A percentile compares a stretch with the other conserved stretches of the same genome.
phyloP scores from a whole-genome alignment of 2,329 filamentous ascomycete species.

The Penicillium sp. region DNA sequence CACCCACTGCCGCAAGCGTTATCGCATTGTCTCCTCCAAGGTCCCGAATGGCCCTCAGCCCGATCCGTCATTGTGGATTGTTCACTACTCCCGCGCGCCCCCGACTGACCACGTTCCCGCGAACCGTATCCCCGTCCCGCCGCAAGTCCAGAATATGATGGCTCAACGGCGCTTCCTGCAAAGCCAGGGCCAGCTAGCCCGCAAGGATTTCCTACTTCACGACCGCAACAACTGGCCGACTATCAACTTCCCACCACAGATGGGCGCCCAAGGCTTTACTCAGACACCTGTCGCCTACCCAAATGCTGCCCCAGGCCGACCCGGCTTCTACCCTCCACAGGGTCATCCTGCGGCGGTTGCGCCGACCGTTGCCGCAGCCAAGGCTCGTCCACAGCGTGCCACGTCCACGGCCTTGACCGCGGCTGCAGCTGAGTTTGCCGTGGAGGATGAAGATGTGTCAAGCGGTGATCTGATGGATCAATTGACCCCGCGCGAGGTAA shows the following conservation, averaged over 20 bases:
- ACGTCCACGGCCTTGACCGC: constrained; percentile 38
- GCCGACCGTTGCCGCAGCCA: constrained; percentile 27
- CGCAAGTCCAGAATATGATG: constrained; percentile 42
- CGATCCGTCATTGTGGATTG: constrained; percentile 82
- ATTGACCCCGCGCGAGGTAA: constrained; percentile 84
- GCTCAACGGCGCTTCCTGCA: constrained; percentile 57
- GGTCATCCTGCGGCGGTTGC: constrained; percentile 28
- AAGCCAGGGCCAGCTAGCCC: constrained; percentile 74
- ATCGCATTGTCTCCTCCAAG: constrained; percentile 73
- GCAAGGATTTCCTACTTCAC: constrained; percentile 92
- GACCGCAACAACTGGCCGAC: constrained; percentile 89
- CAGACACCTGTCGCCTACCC: constrained; percentile 37
- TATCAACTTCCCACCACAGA: constrained; percentile 64
- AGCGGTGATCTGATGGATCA: constrained; percentile 87
- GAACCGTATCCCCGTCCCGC: constrained; percentile 51
- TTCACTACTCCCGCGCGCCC: constrained; percentile 81
- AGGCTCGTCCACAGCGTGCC: constrained; percentile 44
- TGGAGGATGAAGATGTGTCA: constrained; percentile 86
- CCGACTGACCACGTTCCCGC: constrained; percentile 69
- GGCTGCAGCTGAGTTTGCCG: constrained; percentile 46
- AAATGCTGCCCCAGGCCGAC: constrained; percentile 36
- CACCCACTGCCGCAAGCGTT: constrained; percentile 76
- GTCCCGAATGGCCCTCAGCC: constrained; percentile 66
- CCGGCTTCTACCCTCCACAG: constrained; percentile 35
- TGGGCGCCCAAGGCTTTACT: constrained; percentile 53